These are phyloP conservation scores for Sugiyamaella novakii DNA, from an alignment of 1,139 yeast species.

Conservation along the genomic window DNA sequence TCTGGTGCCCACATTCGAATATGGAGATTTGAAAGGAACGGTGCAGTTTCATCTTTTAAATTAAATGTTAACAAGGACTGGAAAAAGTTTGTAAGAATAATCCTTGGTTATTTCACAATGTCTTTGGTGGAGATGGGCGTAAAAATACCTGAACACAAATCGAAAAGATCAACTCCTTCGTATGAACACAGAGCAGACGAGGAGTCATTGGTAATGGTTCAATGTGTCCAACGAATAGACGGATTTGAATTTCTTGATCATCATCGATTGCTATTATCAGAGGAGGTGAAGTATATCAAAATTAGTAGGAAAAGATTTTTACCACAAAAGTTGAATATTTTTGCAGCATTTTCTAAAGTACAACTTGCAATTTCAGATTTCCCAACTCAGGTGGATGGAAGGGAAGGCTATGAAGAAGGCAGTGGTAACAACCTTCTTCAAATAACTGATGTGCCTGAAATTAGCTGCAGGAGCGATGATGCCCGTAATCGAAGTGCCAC, in stretches of 20 bases:
- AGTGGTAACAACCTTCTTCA: background rate
- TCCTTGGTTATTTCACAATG: constrained; percentile 10
- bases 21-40: constrained; percentile 14
- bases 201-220: constrained; percentile 16
- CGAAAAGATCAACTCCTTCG: too few relatives aligned
- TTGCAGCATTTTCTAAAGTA: constrained; percentile 9
- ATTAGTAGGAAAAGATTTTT: constrained; percentile 8
- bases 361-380: constrained; percentile 13
- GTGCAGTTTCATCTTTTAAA: constrained; percentile 3
- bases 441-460: background rate
- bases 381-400: background rate
- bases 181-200: background rate
- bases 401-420: background rate
- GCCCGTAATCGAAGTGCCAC: background rate
- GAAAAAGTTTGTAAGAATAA: constrained; percentile 14
- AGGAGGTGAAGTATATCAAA: constrained; percentile 15
- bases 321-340: constrained; percentile 5
- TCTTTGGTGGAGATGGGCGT: constrained; percentile 9
- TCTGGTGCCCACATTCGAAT: background rate
- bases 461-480: background rate
- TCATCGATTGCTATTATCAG: constrained; percentile 12
- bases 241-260: constrained; percentile 13
- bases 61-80: constrained; percentile 16
- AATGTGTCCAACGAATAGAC: constrained; percentile 9
- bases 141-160: too few relatives aligned